Conservation (phyloP, 2,329 filamentous ascomycete species). For the Fusarium graminum region DNA sequence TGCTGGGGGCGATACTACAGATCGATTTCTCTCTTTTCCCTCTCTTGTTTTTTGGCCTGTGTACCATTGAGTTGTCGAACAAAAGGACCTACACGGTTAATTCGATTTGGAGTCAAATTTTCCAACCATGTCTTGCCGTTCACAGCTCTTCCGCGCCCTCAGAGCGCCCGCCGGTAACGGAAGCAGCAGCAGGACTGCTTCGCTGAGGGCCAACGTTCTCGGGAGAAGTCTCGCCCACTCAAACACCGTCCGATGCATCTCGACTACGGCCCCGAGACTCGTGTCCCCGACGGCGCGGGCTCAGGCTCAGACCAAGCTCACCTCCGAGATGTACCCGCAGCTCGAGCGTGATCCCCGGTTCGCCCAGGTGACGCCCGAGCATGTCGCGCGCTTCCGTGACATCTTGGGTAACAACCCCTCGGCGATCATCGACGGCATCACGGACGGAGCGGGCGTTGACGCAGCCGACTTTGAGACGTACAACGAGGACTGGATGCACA, state of each 20-base stretch:
- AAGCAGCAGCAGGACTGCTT: slow-evolving; percentile 32
- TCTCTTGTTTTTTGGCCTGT: slow-evolving; percentile 4
- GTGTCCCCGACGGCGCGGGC: slow-evolving; percentile 43
- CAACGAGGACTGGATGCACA: slow-evolving; percentile 99
- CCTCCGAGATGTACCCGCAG: slow-evolving; percentile 86
- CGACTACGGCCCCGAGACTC: slow-evolving; percentile 50
- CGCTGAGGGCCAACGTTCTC: slow-evolving; percentile 19
- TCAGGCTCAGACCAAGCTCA: slow-evolving; percentile 70
- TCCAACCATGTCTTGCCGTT: slow-evolving; percentile 45
- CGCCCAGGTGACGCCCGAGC: slow-evolving; percentile 77
- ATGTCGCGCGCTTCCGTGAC: slow-evolving; percentile 85
- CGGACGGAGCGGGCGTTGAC: slow-evolving; percentile 68
- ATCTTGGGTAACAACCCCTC: slow-evolving; percentile 80
- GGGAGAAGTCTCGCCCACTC: slow-evolving; percentile 19
- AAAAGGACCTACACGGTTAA: slow-evolving; percentile 19
- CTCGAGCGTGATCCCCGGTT: slow-evolving; percentile 85
- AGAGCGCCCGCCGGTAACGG: slow-evolving; percentile 38
- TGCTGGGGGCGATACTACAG: slow-evolving; percentile 25
- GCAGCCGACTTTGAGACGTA: slow-evolving; percentile 90
- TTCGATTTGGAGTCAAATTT: slow-evolving; percentile 22
- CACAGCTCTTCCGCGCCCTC: slow-evolving; percentile 46
- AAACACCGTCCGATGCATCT: slow-evolving; percentile 44
- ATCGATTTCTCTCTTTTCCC: slow-evolving; percentile 6
- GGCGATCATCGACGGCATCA: slow-evolving; percentile 87
- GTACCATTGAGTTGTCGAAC: slow-evolving; percentile 5